Base-by-base conservation (phyloP, 1,284 basidiomycete species). In the Dichomitus squalens region DNA sequence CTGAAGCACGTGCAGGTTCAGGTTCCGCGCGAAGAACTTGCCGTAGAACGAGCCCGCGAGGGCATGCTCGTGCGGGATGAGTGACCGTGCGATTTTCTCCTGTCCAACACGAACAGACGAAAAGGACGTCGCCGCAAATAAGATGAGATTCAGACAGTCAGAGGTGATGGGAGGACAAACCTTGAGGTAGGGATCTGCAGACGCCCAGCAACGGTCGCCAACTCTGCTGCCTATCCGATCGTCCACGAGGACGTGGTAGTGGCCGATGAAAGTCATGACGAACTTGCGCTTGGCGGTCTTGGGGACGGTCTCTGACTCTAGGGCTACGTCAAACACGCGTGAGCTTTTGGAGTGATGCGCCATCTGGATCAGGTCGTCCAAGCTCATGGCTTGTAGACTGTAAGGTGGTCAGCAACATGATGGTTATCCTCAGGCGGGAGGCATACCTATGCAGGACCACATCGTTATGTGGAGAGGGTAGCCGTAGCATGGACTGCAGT, bases 211-310 rank as follows among this genome's bases (percentile, higher is more conserved):
- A 23, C 89, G 85, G 67, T 96, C 95, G 3, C 86, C 92, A 0
- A 98, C 87, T 50, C 93, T 82, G 65, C 91, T 93, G 47, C 96
- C 95, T 63, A 96, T 86, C 23, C 90, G 85, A 70, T 96, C 92
- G 69, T 95, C 87, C 2, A 92, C 90, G 21, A 98, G 83, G 29
- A 75, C 68, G 66, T 90, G 86, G 71, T 88, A 96, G 56, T 87
- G 81, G 2, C 88, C 91, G 41, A 94, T 83, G 64, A 96, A 86
- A 1, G 81, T 78, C 68, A 88, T 75, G 51, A 95, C 81, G 44
- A 96, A 83, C 63, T 81, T 79, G 25, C 92, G 84, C 60, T 91
- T 88, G 38, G 80, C 78, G 68, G 90, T 90, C 33, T 79, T 71
- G 1, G 86, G 72, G 0, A 94, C 84, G 0, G 86, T 82, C 0